These are phyloP conservation scores for Neocallimastix lanati DNA, from an alignment of 192 early-diverging fungal species.

Conservation along the genomic window DNA sequence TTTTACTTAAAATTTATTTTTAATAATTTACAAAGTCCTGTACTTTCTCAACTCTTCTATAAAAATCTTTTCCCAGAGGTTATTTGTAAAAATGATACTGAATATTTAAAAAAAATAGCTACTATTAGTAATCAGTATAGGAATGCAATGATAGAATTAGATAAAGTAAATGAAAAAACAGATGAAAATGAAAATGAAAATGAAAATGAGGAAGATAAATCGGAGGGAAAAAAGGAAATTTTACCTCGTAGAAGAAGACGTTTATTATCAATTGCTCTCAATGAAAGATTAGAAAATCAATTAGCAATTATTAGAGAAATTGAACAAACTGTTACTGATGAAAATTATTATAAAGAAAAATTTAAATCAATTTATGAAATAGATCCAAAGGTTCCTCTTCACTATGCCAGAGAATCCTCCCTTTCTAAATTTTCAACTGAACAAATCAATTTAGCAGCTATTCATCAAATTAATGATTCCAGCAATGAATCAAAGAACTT, in stretches of 20 bases:
- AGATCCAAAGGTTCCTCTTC: neutral
- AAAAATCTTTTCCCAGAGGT: neutral
- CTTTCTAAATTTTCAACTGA: neutral
- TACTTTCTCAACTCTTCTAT: neutral
- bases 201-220: neutral
- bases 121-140: neutral
- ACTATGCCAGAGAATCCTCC: neutral
- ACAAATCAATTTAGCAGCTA: neutral
- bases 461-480: neutral
- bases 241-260: no score
- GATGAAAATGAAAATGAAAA: neutral
- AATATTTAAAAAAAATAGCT: neutral
- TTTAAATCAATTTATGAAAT: neutral
- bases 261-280: neutral
- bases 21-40: neutral
- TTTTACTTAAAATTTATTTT: neutral
- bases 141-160: neutral
- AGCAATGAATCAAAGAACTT: neutral
- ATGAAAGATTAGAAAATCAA: neutral
- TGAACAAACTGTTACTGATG: neutral
- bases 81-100: neutral
- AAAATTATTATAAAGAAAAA: neutral
- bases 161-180: neutral
- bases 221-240: no score
- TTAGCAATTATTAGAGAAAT: neutral